Conservation (phyloP, 345 rosid species). For the Crucihimalaya himalaica region DNA sequence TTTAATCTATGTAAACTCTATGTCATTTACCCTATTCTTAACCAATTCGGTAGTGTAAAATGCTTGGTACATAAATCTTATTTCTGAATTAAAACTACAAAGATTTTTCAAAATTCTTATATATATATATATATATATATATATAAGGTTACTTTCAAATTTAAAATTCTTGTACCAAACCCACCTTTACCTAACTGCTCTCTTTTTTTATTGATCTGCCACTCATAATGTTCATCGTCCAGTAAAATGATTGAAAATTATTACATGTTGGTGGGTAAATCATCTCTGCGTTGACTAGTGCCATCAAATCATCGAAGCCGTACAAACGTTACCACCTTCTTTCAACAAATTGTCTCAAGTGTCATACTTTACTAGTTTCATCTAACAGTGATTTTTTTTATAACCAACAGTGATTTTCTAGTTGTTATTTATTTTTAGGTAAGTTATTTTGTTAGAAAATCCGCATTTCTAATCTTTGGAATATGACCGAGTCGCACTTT, state of each 20-base stretch:
- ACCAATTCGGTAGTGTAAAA: neutral
- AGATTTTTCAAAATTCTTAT: too few relatives aligned
- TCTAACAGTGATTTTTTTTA: neutral
- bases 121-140: too few relatives aligned
- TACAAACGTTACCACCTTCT: neutral
- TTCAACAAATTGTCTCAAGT: neutral
- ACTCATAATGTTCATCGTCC: neutral
- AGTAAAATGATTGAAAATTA: constrained; percentile 25
- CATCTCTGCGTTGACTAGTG: constrained; percentile 18
- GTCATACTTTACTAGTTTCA: neutral
- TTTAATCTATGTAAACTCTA: too few relatives aligned
- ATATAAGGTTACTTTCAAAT: too few relatives aligned
- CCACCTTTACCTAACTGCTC: too few relatives aligned
- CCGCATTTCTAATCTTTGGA: too few relatives aligned
- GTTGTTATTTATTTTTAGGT: neutral
- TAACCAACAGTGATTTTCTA: neutral
- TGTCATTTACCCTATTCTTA: neutral
- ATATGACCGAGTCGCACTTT: too few relatives aligned
- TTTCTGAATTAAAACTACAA: too few relatives aligned
- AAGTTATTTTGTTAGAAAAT: too few relatives aligned
- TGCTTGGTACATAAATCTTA: neutral
- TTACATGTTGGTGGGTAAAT: constrained; percentile 32
- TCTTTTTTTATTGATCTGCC: too few relatives aligned
- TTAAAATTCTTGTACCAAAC: too few relatives aligned
- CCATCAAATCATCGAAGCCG: constrained; percentile 6